A percentile compares a stretch with the other conserved stretches of the same genome.
These are phyloP conservation scores for Globisporangium cystogenes DNA, from an alignment of 352 stramenopile species.

Conservation along the genomic window DNA sequence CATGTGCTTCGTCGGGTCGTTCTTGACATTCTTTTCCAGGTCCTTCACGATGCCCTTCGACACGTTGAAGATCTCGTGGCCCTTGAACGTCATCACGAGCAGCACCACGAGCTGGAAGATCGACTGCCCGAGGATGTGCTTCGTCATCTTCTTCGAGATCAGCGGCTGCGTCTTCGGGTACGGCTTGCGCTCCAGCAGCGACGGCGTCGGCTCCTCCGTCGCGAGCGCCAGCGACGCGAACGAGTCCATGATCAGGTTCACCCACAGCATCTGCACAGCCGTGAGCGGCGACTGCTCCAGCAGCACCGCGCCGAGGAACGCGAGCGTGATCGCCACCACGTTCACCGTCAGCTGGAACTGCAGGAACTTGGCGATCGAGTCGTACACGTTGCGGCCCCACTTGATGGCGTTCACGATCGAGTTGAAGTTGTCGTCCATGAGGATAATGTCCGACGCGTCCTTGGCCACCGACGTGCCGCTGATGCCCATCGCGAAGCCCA, in stretches of 20 bases:
- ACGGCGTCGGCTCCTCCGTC: conserved; percentile 88
- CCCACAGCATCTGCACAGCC: conserved; percentile 96
- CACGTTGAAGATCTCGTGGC: conserved; percentile 47
- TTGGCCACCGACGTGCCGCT: conserved; percentile 93
- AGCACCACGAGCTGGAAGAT: conserved; percentile 90
- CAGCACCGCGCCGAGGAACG: conserved; percentile 86
- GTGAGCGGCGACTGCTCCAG: conserved; percentile 87
- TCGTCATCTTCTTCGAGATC: conserved; percentile 93
- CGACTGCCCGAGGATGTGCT: conserved; percentile 93
- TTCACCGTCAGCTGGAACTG: conserved; percentile 99
- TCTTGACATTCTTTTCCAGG: conserved; percentile 20
- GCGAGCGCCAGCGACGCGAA: conserved; percentile 94
- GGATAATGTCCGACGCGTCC: conserved; percentile 95
- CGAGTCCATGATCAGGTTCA: conserved; percentile 99
- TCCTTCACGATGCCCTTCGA: conserved; percentile 31
- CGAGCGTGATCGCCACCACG: conserved; percentile 91
- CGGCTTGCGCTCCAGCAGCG: conserved; percentile 90
- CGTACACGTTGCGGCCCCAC: conserved; percentile 95
- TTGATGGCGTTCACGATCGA: conserved; percentile 95
- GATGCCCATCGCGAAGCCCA: conserved; percentile 97
- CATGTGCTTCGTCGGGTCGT: conserved; percentile 87
- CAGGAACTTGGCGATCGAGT: conserved; percentile 97
- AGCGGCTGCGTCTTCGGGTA: conserved; percentile 91
- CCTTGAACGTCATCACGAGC: conserved; percentile 80
- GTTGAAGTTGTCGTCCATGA: conserved; percentile 97